Conservation (phyloP, 352 stramenopile species). For the Globisporangium megalacanthum region DNA sequence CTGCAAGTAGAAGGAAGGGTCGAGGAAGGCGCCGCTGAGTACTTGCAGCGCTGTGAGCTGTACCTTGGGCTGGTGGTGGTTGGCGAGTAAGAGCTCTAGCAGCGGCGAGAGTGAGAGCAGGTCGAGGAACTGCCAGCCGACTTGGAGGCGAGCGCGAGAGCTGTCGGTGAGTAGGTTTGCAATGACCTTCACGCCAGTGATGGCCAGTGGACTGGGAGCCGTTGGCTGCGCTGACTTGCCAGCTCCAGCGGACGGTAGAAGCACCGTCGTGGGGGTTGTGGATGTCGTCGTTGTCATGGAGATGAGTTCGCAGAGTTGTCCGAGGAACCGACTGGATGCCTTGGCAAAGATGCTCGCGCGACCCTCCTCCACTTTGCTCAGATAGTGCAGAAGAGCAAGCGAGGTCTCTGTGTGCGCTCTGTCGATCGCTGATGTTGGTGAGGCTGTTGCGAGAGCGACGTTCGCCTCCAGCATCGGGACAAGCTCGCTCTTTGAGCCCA, state of each 20-base stretch:
- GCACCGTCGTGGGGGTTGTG: background rate
- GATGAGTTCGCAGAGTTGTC: slow-evolving; percentile 18
- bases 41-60: slow-evolving; percentile 41
- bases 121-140: slow-evolving; percentile 23
- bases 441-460: background rate
- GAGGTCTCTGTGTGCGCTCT: background rate
- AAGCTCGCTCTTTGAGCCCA: slow-evolving; percentile 18
- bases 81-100: slow-evolving; percentile 21
- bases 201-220: slow-evolving; percentile 5
- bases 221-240: background rate
- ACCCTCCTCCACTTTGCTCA: slow-evolving; percentile 22
- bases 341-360: slow-evolving; percentile 18
- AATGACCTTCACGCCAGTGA: slow-evolving; percentile 37
- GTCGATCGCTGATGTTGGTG: background rate
- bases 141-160: slow-evolving; percentile 14
- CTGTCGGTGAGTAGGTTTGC: slow-evolving; percentile 37
- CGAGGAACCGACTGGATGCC: slow-evolving; percentile 15
- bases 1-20: slow-evolving; percentile 30
- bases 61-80: slow-evolving; percentile 36
- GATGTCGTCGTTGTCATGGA: background rate
- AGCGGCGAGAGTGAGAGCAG: slow-evolving; percentile 23
- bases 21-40: slow-evolving; percentile 30
- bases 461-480: slow-evolving; percentile 7
- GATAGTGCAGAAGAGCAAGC: slow-evolving; percentile 17
- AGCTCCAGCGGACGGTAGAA: background rate